Conservation (phyloP, 2,329 filamentous ascomycete species). For the Fusarium floridanum region DNA sequence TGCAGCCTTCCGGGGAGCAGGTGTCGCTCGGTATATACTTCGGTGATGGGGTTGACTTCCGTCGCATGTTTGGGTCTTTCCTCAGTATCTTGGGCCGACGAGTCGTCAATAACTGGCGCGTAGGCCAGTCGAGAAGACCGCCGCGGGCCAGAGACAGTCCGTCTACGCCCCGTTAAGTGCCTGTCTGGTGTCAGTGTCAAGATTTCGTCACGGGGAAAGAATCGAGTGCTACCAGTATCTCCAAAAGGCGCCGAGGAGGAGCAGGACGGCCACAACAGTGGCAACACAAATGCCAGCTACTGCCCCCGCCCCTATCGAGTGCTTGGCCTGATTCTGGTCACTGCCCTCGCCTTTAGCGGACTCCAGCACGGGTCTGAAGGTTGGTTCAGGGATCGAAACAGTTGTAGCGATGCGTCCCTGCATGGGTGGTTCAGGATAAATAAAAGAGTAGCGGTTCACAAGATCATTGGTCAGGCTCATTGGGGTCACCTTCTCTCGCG, state of each 20-base stretch:
- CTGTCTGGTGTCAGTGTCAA: not conserved
- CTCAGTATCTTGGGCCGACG: not conserved
- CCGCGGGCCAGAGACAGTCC: not conserved
- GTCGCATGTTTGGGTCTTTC: not conserved
- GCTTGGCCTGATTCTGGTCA: not conserved
- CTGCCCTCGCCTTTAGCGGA: not conserved
- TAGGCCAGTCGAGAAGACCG: not conserved
- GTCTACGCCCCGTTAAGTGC: not conserved
- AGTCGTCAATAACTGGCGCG: not conserved
- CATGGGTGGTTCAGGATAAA: not conserved
- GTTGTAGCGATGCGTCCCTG: not conserved
- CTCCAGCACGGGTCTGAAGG: not conserved
- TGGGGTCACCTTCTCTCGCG: not conserved
- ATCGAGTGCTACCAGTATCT: not conserved
- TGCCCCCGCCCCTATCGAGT: not conserved
- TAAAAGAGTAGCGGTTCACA: not conserved
- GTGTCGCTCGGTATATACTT: not conserved
- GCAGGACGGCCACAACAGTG: not conserved
- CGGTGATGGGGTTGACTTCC: not conserved
- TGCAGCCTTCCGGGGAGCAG: not conserved
- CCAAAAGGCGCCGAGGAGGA: not conserved
- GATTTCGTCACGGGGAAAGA: not conserved
- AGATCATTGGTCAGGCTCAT: not conserved
- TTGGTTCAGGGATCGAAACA: not conserved
- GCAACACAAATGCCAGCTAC: not conserved